Evolutionary conservation across 768 basidiomycete species (phyloP), one percentile per base, ranked within the genome.

Genomic region (Phanerochaete sordida): DNA sequence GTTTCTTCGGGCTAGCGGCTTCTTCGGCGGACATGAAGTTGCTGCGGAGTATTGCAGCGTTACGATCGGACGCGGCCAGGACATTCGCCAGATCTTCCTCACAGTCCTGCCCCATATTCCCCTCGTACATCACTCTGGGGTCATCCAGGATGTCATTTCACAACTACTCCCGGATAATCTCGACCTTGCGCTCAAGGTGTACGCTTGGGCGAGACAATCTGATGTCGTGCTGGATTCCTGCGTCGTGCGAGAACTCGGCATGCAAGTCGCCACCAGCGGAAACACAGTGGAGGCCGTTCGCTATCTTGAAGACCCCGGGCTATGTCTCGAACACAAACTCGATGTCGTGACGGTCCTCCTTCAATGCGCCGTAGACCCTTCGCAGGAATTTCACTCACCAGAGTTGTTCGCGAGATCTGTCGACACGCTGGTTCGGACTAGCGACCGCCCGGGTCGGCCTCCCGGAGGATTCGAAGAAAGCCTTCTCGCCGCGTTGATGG

Each of bases 1-100:
- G 21, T 2, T 65, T 61, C 30, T 60, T 35, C 8, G 43, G 13
- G n/a, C 31, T 4, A 7, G 12, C 23, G n/a, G 53, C 16, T 26
- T 26, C 2, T 19, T 56, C 6, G 47, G 51, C 5, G 35, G 15
- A 3, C 60, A 31, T 9, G 30, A 27, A 24, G 19, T 56, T 23
- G 27, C 49, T 3, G 56, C 43, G 30, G 60, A 57, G 23, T 59
- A 63, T 37, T 35, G 44, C 19, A 12, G 56, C 30, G 52, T 52
- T 21, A 28, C 39, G 13, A 23, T 57, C n/a, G 37, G 39, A n/a
- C 49, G 43, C 19, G 49, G 43, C 24, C 39, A 23, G 11, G 44
- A 54, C 9, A n/a, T 57, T 5, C 55, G 24, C 12, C 27, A 23
- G 9, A 28, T 57, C 19, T 53, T 62, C 6, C 12, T n/a, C 2